Conservation (phyloP, 805 yeast genomes). For the Saccharomycopsis javanensis region DNA sequence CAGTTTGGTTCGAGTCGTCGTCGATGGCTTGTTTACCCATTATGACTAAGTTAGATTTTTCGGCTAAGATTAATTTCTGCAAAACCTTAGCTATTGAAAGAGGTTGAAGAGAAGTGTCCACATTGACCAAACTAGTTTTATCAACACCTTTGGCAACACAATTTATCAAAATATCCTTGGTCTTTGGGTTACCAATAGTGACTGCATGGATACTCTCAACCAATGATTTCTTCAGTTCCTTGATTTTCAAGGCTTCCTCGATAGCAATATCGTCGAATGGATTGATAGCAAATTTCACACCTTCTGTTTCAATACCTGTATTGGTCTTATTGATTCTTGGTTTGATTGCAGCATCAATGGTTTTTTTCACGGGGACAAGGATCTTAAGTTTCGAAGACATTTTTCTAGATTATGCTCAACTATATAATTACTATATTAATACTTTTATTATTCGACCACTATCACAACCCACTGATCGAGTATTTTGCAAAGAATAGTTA, state of each 20-base stretch:
- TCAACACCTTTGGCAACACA: conserved; percentile 96
- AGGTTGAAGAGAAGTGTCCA: conserved; percentile 73
- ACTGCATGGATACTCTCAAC: conserved; percentile 87
- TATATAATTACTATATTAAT: too few relatives aligned
- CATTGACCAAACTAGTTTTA: conserved; percentile 70
- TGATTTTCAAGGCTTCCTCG: conserved; percentile 83
- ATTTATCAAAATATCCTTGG: conserved; percentile 80
- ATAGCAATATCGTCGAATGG: conserved; percentile 98
- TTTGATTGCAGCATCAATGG: conserved; percentile 85
- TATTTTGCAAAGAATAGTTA: too few relatives aligned
- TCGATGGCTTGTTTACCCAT: conserved; percentile 97
- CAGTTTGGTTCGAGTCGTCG: conserved; percentile 90
- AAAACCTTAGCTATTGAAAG: conserved; percentile 81
- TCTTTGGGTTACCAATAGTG: conserved; percentile 76
- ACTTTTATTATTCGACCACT: too few relatives aligned
- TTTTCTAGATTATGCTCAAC: too few relatives aligned
- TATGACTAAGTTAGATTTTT: conserved; percentile 67
- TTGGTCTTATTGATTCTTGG: conserved; percentile 85
- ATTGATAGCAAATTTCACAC: conserved; percentile 85
- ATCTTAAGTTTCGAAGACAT: conserved; percentile 43
- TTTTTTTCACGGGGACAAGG: conserved; percentile 90
- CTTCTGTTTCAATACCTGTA: conserved; percentile 78
- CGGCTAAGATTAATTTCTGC: conserved; percentile 57
- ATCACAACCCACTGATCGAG: too few relatives aligned
- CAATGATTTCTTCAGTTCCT: conserved; percentile 49